phyloP scores from a whole-genome alignment of 2,329 filamentous ascomycete species.

The Fusarium burgessii region DNA sequence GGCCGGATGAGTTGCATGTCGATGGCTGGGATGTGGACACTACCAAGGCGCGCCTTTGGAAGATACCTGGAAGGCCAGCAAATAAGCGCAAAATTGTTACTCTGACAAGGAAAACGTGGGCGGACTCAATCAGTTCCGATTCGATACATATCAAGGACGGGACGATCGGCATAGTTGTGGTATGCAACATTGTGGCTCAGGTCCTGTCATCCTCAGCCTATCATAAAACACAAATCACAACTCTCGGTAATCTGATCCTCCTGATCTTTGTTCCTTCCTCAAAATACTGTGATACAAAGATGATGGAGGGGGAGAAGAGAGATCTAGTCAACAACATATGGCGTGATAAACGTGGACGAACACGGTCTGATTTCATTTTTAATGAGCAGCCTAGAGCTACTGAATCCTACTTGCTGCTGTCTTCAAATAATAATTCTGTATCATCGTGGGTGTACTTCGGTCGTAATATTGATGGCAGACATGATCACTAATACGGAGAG shows the following conservation, averaged over 20 bases:
- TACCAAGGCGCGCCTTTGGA: neutral
- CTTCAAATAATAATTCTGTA: too few relatives aligned
- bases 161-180: neutral
- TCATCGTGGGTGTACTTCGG: neutral
- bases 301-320: neutral
- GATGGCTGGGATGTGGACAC: conserved; percentile 1
- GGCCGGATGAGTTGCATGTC: neutral
- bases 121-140: neutral
- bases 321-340: neutral
- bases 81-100: neutral
- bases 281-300: neutral
- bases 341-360: neutral
- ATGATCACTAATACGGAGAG: conserved; percentile 3
- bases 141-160: neutral
- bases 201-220: conserved; percentile 8
- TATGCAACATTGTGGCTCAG: neutral
- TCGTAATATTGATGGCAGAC: neutral
- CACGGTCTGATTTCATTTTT: neutral
- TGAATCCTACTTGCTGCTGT: neutral
- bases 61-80: neutral
- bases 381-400: neutral
- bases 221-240: conserved; percentile 12
- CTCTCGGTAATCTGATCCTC: conserved; percentile 17
- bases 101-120: neutral
- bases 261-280: conserved; percentile 1